phyloP scores from a whole-genome alignment of 2,329 filamentous ascomycete species.

The Lomentospora prolificans region DNA sequence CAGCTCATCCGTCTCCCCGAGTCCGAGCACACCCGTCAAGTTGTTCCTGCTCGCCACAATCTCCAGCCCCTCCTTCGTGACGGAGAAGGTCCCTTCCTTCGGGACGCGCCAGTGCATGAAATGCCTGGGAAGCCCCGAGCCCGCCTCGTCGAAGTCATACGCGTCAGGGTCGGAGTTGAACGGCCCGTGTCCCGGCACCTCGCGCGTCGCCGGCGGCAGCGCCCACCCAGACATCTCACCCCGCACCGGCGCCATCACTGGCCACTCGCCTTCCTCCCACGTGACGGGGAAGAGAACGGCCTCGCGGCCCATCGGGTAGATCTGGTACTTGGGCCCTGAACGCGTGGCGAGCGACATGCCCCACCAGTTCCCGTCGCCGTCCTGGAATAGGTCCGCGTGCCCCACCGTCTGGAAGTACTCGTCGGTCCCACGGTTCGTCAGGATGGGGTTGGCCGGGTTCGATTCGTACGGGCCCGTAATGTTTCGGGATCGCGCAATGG shows the following conservation, averaged over 20 bases:
- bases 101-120: constrained; percentile 38
- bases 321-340: constrained; percentile 27
- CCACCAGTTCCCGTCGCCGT: constrained; percentile 33
- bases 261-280: constrained; percentile 41
- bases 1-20: constrained; percentile 1
- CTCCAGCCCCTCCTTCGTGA: constrained; percentile 21
- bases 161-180: constrained; percentile 27
- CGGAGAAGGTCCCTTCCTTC: constrained; percentile 24
- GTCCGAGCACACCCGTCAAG: constrained; percentile 12
- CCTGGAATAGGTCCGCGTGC: constrained; percentile 35
- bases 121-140: constrained; percentile 29
- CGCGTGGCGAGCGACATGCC: constrained; percentile 32
- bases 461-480: constrained; percentile 33
- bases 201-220: constrained; percentile 23
- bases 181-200: constrained; percentile 21
- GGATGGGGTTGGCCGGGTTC: constrained; percentile 31
- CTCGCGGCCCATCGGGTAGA: constrained; percentile 46
- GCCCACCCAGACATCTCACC: constrained; percentile 25
- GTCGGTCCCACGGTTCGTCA: constrained; percentile 28
- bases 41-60: constrained; percentile 14
- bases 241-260: constrained; percentile 21
- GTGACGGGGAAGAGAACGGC: constrained; percentile 37
- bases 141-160: constrained; percentile 26
- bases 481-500: constrained; percentile 28
- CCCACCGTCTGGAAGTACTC: constrained; percentile 33